These are phyloP conservation scores for Proliferodiscus dingleyae DNA, from an alignment of 2,329 filamentous ascomycete genomes.

Conservation along the genomic window DNA sequence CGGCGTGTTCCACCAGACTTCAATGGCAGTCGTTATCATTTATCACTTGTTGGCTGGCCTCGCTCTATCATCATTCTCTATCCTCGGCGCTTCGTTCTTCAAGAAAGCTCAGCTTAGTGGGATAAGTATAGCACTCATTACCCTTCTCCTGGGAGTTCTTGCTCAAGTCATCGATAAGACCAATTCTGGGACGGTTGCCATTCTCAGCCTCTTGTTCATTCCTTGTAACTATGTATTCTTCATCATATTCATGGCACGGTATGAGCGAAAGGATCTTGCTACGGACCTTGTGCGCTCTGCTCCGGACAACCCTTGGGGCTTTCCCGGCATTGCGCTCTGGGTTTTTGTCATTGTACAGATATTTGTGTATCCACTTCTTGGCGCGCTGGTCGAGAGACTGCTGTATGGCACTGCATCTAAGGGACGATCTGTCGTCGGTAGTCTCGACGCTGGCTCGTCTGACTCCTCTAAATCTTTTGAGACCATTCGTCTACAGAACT, in stretches of 20 bases:
- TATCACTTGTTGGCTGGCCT: conserved; percentile 75
- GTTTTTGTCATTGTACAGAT: conserved; percentile 74
- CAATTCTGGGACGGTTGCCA: conserved; percentile 56
- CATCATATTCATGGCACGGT: conserved; percentile 69
- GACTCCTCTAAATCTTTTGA: conserved; percentile 6
- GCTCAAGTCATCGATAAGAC: conserved; percentile 66
- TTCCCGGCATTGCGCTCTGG: conserved; percentile 74
- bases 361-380: conserved; percentile 70
- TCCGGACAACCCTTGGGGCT: conserved; percentile 59
- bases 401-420: conserved; percentile 71
- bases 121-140: conserved; percentile 68
- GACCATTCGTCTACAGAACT: conserved; percentile 65
- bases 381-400: conserved; percentile 65
- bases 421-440: conserved; percentile 48
- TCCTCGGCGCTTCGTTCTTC: conserved; percentile 80
- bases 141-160: conserved; percentile 72
- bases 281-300: conserved; percentile 59
- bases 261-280: conserved; percentile 56
- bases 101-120: conserved; percentile 83
- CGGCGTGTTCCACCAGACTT: conserved; percentile 63
- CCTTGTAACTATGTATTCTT: conserved; percentile 88
- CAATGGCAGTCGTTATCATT: conserved; percentile 60
- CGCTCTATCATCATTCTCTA: conserved; percentile 71
- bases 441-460: too few species aligned
- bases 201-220: conserved; percentile 73